phyloP scores from a whole-genome alignment of 2,329 filamentous ascomycete genomes.

The Monosporascus cannonballus region DNA sequence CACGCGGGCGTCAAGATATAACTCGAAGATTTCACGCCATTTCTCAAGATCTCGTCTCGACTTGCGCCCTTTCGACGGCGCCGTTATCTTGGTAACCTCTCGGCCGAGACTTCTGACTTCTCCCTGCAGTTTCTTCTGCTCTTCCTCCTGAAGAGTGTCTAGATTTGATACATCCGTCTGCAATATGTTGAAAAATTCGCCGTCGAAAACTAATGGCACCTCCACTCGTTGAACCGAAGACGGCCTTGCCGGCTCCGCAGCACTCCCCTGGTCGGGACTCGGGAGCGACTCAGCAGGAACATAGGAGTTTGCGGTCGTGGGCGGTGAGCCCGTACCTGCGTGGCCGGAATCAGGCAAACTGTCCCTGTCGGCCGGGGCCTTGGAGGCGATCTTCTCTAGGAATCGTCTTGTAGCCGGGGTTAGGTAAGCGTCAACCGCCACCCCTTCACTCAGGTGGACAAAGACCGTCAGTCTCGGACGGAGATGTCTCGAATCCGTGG shows the following conservation, averaged over 20 bases:
- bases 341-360: neutral
- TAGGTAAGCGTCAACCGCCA: constrained; percentile 62
- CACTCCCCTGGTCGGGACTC: no score
- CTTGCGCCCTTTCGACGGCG: constrained; percentile 55
- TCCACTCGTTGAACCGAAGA: constrained; percentile 45
- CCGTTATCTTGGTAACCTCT: constrained; percentile 58
- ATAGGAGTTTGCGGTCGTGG: neutral
- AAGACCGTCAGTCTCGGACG: constrained; percentile 65
- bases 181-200: constrained; percentile 73
- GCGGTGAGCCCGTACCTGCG: neutral
- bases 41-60: constrained; percentile 59
- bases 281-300: neutral
- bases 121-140: constrained; percentile 56
- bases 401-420: constrained; percentile 59
- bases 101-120: constrained; percentile 61
- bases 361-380: constrained; percentile 7
- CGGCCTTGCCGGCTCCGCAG: neutral
- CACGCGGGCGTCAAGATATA: constrained; percentile 72
- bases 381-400: constrained; percentile 53
- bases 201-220: constrained; percentile 70
- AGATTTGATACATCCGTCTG: constrained; percentile 65
- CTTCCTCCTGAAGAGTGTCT: constrained; percentile 59
- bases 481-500: constrained; percentile 40
- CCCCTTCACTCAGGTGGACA: constrained; percentile 59
- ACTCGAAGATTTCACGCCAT: constrained; percentile 77